Base-by-base conservation (phyloP, 805 yeast species). In the Grigorovia transvaalensis region DNA sequence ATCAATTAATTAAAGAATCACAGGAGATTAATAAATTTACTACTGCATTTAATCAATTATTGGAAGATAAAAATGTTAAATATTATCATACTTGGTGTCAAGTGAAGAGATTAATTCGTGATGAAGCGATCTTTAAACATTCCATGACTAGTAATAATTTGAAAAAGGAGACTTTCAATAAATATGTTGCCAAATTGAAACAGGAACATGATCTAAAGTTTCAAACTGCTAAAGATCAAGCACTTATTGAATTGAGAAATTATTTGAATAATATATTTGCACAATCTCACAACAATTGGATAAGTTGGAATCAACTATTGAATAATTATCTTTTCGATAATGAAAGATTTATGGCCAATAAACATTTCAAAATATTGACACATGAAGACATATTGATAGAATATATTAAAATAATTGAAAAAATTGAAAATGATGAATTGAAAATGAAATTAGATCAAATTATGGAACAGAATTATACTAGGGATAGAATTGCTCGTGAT, bases 401-500 rank as follows among this genome's bases (percentile, higher is more conserved):
- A 50, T 67, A 68, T 23, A 53, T 63, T 20, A 41, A 62, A 58
- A 17, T 70, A 57, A 45, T 76, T 61, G 58, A 59, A 53, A 35
- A 53, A 40, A 18, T 57, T 56, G 51, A 64, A 57, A 51, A 59
- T 46, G 17, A 13, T 12, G 57, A 66, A 23, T 51, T 67, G 15
- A 59, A 59, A 29, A 45, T 51, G 1, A 55, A 57, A 20, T 60
- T 69, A 7, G 42, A 53, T 9, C 44, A 49, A 1, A 53, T 65
- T 9, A 69, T 74, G 49, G 66, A 68, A 48, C 53, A 54, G 44
- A 82, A 80, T 56, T 75, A 75, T 55, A 72, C 81, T 45, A 53
- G 66, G 0, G 95, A 88, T 61, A 69, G 93, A 50, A 73, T 69
- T n/a, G 84, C 85, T 1, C 70, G 97, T 44, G 81, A 77, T 53